These are phyloP conservation scores for Epichloe aotearoae DNA, from an alignment of 2,329 filamentous ascomycete genomes.

Conservation along the genomic window DNA sequence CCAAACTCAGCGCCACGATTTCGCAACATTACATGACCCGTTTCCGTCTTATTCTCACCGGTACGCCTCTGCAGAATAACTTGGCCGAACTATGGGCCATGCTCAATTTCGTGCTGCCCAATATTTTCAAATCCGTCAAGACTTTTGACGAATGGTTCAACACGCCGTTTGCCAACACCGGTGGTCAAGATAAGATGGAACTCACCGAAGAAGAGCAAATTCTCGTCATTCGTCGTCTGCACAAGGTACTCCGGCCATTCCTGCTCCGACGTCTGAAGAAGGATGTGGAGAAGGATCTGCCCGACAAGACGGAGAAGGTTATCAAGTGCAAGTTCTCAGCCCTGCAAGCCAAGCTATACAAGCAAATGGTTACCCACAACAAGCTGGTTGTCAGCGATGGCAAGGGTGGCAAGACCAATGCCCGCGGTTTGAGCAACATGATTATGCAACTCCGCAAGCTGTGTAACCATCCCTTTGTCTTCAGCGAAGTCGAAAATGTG, in stretches of 20 bases:
- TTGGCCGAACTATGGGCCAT: conserved; percentile 92
- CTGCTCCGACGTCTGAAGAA: conserved; percentile 96
- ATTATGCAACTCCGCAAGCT: conserved; percentile 98
- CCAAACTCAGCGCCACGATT: conserved; percentile 89
- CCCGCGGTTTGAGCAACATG: conserved; percentile 97
- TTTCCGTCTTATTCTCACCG: conserved; percentile 92
- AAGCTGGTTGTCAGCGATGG: conserved; percentile 88
- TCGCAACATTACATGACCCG: conserved; percentile 90
- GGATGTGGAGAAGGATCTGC: conserved; percentile 96
- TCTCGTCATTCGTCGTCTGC: conserved; percentile 91
- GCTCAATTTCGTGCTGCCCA: conserved; percentile 95
- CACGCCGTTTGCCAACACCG: conserved; percentile 96
- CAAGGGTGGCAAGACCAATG: conserved; percentile 86
- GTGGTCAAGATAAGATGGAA: conserved; percentile 97
- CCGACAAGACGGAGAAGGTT: conserved; percentile 97
- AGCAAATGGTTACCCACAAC: conserved; percentile 93
- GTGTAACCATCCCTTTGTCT: conserved; percentile 98
- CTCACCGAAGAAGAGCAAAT: conserved; percentile 98
- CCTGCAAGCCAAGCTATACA: conserved; percentile 85
- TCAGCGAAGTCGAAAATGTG: conserved; percentile 93
- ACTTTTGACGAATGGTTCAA: conserved; percentile 99
- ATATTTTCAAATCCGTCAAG: conserved; percentile 97
- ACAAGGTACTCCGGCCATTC: conserved; percentile 96
- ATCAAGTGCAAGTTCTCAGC: conserved; percentile 99
- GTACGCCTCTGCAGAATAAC: conserved; percentile 96